These are phyloP conservation scores for Serendipita vermifera DNA, from an alignment of 768 basidiomycete genomes.

Conservation along the genomic window DNA sequence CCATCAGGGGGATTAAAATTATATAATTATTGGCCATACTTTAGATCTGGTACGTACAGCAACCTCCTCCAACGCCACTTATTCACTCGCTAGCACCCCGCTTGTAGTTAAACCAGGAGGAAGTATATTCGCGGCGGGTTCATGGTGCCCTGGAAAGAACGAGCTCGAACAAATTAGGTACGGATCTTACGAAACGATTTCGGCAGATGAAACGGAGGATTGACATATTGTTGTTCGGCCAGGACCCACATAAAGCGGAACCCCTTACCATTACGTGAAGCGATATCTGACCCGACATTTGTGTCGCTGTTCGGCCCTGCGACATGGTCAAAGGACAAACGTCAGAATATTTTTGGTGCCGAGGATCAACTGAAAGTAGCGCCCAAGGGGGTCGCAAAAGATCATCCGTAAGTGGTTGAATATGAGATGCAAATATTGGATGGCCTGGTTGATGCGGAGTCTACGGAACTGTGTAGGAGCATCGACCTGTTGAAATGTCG, in stretches of 20 bases:
- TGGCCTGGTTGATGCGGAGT: background rate
- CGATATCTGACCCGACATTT: slow-evolving; percentile 60
- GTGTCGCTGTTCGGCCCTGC: slow-evolving; percentile 63
- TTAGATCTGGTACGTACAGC: slow-evolving; percentile 20
- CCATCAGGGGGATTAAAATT: background rate
- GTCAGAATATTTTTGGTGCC: slow-evolving; percentile 69
- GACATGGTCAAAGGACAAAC: slow-evolving; percentile 45
- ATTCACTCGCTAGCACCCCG: background rate
- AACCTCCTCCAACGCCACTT: slow-evolving; percentile 1
- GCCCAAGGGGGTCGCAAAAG: slow-evolving; percentile 80
- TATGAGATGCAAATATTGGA: background rate
- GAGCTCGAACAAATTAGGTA: slow-evolving; percentile 68
- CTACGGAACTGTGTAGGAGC: slow-evolving; percentile 37
- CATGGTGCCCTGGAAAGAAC: slow-evolving; percentile 66
- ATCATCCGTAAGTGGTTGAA: slow-evolving; percentile 44
- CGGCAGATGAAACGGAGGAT: background rate
- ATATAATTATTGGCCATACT: slow-evolving; percentile 9
- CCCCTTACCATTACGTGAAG: slow-evolving; percentile 45
- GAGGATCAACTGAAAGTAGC: slow-evolving; percentile 85
- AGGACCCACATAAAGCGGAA: slow-evolving; percentile 53
- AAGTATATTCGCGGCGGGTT: slow-evolving; percentile 65
- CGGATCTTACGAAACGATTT: slow-evolving; percentile 11
- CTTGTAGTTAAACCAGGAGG: slow-evolving; percentile 31
- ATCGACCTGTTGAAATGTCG: slow-evolving; percentile 86
- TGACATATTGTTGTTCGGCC: background rate